phyloP scores from a whole-genome alignment of 108 stramenopile genomes.

The Nannochloropsis gaditana region DNA sequence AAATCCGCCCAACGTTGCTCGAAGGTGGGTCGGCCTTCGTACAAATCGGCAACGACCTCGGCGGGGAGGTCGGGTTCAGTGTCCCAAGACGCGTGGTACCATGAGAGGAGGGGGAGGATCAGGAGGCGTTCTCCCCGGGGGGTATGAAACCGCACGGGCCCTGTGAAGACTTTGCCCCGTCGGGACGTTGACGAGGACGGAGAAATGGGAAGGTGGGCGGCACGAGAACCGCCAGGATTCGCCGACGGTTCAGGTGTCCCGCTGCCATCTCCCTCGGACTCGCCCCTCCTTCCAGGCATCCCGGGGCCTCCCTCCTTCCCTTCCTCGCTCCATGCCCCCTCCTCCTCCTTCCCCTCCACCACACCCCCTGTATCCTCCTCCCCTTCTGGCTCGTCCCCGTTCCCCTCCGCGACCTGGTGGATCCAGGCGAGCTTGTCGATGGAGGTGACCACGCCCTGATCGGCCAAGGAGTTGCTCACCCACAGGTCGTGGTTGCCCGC shows the following conservation, averaged over 20 bases:
- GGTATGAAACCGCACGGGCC: background rate
- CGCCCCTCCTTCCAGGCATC: background rate
- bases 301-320: background rate
- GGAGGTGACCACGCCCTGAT: background rate
- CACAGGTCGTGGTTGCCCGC: constrained; percentile 44
- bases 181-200: background rate
- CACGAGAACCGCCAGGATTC: background rate
- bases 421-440: constrained; percentile 32
- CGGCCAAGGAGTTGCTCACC: background rate
- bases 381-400: background rate
- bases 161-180: constrained; percentile 18
- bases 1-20: constrained; percentile 46
- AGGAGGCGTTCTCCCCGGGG: background rate
- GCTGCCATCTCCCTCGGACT: background rate
- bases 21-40: constrained; percentile 30
- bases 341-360: background rate
- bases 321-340: background rate
- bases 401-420: constrained; percentile 25
- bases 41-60: constrained; percentile 23
- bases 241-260: background rate
- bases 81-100: constrained; percentile 56
- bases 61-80: constrained; percentile 45
- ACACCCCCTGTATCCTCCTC: background rate
- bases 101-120: constrained; percentile 36
- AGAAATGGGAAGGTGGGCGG: background rate